Base-by-base conservation (phyloP, 164 flowering plant genomes). In the Piper betle region DNA sequence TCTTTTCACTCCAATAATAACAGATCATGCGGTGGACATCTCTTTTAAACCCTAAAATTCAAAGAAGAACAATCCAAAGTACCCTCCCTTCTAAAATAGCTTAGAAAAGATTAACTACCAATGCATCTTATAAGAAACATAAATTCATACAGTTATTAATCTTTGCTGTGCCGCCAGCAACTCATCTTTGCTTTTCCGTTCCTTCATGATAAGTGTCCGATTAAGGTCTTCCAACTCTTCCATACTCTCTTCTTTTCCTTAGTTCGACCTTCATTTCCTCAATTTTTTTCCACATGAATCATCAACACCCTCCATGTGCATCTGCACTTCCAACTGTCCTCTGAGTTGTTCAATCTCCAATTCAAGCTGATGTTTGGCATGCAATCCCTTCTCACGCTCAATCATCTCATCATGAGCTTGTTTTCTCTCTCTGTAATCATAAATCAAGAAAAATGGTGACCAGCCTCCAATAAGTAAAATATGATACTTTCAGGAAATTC, bases 1-100 rank as follows among this genome's bases (percentile, higher is more conserved):
- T 66, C 90, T 79, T 75, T 81, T 88, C 12, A 91, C 69, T 56
- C 87, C 83, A 66, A 89, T 79, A 66, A 89, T 78, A 38, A 65
- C 53, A 54, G 73, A 62, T 59, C 70, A 67, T 53, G 12, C 37
- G 4, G 43, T 41, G 6, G 9, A 41, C 43, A 71, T 52, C 0
- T 84, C 88, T 69, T 75, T 79, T 74, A 85, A 65, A 17, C 78
- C 83, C 97, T 90, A 55, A 39, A 66, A 63, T 63, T 16, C 41
- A 11, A 57, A 37, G 8, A 4, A 5, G 19, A n/a, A 53, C n/a
- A 11, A 19, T 18, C 9, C 9, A 39, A 59, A 40, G 9, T 39
- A 17, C n/a, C 19, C 78, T 40, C 3, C 17, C 20, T 4, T 17
- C 19, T 10, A 39, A 55, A 59, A n/a, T 37, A 15, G n/a, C 17